Base-by-base conservation (phyloP, 2,329 filamentous ascomycete species). In the Aspergillus sp. region DNA sequence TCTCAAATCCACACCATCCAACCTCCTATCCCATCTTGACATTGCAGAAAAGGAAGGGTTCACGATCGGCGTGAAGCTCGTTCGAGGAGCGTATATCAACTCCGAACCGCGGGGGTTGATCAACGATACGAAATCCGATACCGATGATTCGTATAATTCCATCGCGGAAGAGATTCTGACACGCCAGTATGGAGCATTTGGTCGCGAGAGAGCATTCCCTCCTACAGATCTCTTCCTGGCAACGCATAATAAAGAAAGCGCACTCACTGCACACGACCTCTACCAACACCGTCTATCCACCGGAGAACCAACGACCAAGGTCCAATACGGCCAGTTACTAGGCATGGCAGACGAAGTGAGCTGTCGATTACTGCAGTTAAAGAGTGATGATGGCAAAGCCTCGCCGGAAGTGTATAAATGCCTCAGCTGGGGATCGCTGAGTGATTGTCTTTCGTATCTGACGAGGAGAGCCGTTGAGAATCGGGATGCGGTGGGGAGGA, bases 371-470 rank as follows among this genome's bases (percentile, higher is more conserved):
- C 62, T 82, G 19, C 67, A 73, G 33, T 57, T 69, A 27, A 67
- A 66, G 47, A 61, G 63, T 19, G 33, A 51, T 27, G 55, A 56
- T 27, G 19, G 19, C 2, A 57, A 51, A 2, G 45, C 46, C 11
- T 72, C 73, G 8, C 39, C 30, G 39, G 36, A 8, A 19, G 74
- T 77, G 3, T 77, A 74, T 56, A 82, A 82, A 63, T 75, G 73
- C 50, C 72, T 76, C 39, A 73, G 74, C 3, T 82, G 78, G 77
- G 78, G 78, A 1, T 71, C 64, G 4, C 71, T 78, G 60, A 68
- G 66, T 3, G 88, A 95, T 70, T 95, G 90, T 67, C 81, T 95
- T 53, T 86, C 89, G 65, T 95, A 85, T 63, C 66, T 85, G 37
- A 59, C 79, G 32, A 60, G 79, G 33, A 57, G 78, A 38, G 78